Base-by-base conservation (phyloP, 139 green algal genomes). In the Trebouxia sp. region DNA sequence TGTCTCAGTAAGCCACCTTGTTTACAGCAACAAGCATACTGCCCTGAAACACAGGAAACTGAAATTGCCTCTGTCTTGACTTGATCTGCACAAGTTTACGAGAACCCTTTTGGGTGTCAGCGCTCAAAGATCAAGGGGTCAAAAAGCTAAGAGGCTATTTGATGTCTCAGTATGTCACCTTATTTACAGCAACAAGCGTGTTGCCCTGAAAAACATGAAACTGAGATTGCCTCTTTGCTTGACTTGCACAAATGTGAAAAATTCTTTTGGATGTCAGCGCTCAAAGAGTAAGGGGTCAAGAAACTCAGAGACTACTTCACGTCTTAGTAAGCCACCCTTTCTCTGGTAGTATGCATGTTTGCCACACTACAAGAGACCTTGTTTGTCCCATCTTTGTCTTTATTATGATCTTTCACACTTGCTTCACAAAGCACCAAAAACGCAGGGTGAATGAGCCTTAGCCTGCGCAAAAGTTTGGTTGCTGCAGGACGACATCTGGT, bases 401-500 rank as follows among this genome's bases (percentile, higher is more conserved):
- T 12, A 15, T 26, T 12, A 12, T 56, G 48, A 56, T 26, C 14
- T 12, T 12, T 26, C 48, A 12, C 12, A 12, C 48, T 56, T 15
- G 14, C 48, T 17, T 5, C 50, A 17, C 4, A 22, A 17, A 58
- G 50, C 50, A 5, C 4, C 26, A 22, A 58, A 58, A 9, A n/a
- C n/a, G n/a, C n/a, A n/a, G n/a, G n/a, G n/a, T n/a, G n/a, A n/a
- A n/a, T n/a, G n/a, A n/a, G n/a, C n/a, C n/a, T n/a, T n/a, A n/a
- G n/a, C n/a, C n/a, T n/a, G n/a, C n/a, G 8, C 48, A 6, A 65
- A 47, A 24, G 41, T 53, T 5, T 11, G 35, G 77, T 20, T 65
- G 78, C 8, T 51, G 50, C 15, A 83, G 77, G 8, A 76, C 53
- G 12, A 87, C 38, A 5, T 78, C 81, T 8, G 76, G 79, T 1